These are phyloP conservation scores for Ceratobasidium sp. DNA, from an alignment of 1,284 basidiomycete genomes.

Conservation along the genomic window DNA sequence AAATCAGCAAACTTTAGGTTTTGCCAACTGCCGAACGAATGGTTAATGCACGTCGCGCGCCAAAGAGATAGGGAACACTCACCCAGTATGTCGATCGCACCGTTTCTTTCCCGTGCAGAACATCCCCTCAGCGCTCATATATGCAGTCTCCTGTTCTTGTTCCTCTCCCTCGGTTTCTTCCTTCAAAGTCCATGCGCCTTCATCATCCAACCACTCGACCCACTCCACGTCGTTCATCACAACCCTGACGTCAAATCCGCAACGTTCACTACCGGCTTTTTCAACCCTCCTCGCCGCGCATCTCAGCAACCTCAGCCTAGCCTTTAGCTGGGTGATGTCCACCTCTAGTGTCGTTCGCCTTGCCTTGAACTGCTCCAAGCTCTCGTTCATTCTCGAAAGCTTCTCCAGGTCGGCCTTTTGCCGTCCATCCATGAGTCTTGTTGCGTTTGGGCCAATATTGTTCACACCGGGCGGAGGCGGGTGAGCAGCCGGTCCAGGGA, in stretches of 20 bases:
- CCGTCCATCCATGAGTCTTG: slow-evolving; percentile 13
- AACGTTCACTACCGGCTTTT: slow-evolving; percentile 68
- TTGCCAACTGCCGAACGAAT: slow-evolving; percentile 67
- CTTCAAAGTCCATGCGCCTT: slow-evolving; percentile 66
- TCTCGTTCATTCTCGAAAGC: slow-evolving; percentile 10
- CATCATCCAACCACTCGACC: slow-evolving; percentile 59
- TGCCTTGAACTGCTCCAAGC: slow-evolving; percentile 15
- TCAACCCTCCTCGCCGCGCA: slow-evolving; percentile 62
- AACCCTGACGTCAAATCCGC: slow-evolving; percentile 87
- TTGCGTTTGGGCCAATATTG: slow-evolving; percentile 27
- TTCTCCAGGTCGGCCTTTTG: slow-evolving; percentile 32
- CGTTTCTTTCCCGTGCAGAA: slow-evolving; percentile 79
- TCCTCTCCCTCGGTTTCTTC: slow-evolving; percentile 58
- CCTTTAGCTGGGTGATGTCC: slow-evolving; percentile 38
- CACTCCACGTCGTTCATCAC: slow-evolving; percentile 81
- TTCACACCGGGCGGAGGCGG: slow-evolving; percentile 28
- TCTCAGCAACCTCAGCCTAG: slow-evolving; percentile 59
- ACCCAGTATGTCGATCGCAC: slow-evolving; percentile 83
- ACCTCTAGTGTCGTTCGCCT: slow-evolving; percentile 2
- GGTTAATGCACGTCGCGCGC: slow-evolving; percentile 33
- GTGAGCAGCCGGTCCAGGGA: slow-evolving; percentile 16
- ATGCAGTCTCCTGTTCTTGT: slow-evolving; percentile 48
- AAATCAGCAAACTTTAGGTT: slow-evolving; percentile 76
- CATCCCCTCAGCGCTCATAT: slow-evolving; percentile 63
- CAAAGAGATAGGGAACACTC: slow-evolving; percentile 47